Evolutionary conservation across 352 stramenopile genomes (phyloP).

Genomic region (Pythium volutum): DNA sequence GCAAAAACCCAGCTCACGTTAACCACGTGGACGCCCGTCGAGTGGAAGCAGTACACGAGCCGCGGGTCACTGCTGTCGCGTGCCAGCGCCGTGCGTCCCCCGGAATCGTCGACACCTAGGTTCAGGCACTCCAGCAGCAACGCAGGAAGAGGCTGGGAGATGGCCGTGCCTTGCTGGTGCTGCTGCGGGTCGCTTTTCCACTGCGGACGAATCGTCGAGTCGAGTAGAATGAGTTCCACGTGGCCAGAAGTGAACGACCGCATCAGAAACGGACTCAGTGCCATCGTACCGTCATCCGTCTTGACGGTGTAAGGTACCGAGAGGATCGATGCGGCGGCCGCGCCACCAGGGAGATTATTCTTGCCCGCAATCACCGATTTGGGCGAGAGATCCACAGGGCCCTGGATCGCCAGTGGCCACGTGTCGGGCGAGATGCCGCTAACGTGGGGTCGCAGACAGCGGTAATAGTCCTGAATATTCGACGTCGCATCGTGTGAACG

Average conservation of each 20-base stretch:
- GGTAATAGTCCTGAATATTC: slow-evolving; percentile 28
- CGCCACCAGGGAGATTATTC: slow-evolving; percentile 38
- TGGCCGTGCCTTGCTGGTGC: background rate
- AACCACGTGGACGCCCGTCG: slow-evolving; percentile 72
- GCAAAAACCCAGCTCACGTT: slow-evolving; percentile 72
- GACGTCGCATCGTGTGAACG: slow-evolving; percentile 18
- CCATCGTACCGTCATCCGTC: slow-evolving; percentile 31
- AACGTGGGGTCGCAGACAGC: slow-evolving; percentile 52
- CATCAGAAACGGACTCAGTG: slow-evolving; percentile 53
- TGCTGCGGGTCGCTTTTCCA: slow-evolving; percentile 42
- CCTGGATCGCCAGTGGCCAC: slow-evolving; percentile 73
- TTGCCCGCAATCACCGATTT: slow-evolving; percentile 60
- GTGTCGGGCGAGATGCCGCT: slow-evolving; percentile 72
- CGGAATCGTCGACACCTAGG: slow-evolving; percentile 68
- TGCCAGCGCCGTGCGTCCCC: slow-evolving; percentile 54
- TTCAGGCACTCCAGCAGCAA: slow-evolving; percentile 74
- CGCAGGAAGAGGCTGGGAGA: slow-evolving; percentile 32
- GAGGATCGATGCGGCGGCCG: slow-evolving; percentile 48
- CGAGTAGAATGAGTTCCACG: slow-evolving; percentile 69
- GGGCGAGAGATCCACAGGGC: slow-evolving; percentile 52
- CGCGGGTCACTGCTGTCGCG: slow-evolving; percentile 48
- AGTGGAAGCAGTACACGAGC: slow-evolving; percentile 74
- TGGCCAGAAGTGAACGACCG: slow-evolving; percentile 72
- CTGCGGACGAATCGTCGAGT: slow-evolving; percentile 51
- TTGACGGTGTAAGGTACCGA: slow-evolving; percentile 43